Conservation (phyloP, 139 green algal genomes). For the Spirogloea muscicola region DNA sequence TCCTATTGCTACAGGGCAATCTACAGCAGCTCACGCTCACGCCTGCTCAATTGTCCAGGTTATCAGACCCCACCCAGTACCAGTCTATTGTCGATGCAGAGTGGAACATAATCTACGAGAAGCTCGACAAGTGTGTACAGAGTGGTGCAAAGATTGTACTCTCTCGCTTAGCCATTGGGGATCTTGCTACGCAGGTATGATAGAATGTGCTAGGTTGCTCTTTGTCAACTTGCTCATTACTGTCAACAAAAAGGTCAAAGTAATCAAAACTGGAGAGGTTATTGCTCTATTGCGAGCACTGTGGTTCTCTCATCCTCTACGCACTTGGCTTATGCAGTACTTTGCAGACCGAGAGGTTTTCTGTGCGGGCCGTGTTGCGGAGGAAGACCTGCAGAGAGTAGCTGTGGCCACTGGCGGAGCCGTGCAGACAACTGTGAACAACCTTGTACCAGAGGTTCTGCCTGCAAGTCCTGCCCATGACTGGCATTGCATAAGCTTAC, state of each 20-base stretch:
- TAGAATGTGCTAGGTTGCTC: no score
- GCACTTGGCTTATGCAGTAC: conserved; percentile 69
- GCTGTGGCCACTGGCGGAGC: conserved; percentile 73
- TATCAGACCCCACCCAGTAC: conserved; percentile 85
- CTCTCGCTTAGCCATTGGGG: conserved; percentile 80
- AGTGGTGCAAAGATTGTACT: conserved; percentile 90
- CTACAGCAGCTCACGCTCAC: no score
- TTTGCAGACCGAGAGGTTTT: conserved; percentile 97
- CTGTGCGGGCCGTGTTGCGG: conserved; percentile 86
- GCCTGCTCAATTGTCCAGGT: conserved; percentile 10
- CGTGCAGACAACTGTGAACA: conserved; percentile 91
- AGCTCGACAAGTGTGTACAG: conserved; percentile 84
- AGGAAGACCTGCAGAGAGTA: conserved; percentile 86
- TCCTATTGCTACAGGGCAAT: no score
- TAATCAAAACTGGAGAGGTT: no score
- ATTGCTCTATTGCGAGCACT: background rate
- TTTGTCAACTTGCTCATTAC: no score
- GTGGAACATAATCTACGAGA: conserved; percentile 99
- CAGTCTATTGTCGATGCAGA: conserved; percentile 97
- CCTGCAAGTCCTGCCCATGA: no score
- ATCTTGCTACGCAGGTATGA: conserved; percentile 86
- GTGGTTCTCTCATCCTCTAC: background rate
- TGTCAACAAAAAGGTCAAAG: no score
- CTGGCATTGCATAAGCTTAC: no score
- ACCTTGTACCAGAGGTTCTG: conserved; percentile 65